Percentiles rank a stretch among this genome's conserved stretches.
Conservation (phyloP, 345 rosid genomes). For the Turnera subulata region DNA sequence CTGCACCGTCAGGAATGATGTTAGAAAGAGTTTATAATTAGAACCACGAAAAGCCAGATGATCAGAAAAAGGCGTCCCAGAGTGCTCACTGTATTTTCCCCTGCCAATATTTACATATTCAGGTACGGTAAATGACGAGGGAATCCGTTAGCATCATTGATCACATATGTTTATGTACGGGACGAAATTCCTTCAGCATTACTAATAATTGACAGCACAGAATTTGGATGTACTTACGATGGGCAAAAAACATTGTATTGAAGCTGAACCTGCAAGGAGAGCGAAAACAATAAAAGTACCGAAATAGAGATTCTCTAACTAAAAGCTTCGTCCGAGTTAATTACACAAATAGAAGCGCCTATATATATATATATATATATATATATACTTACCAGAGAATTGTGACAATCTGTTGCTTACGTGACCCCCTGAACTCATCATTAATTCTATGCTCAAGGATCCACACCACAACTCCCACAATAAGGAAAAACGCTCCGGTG, state of each 20-base stretch:
- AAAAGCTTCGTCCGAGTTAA: neutral
- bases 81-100: constrained; percentile 7
- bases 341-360: neutral
- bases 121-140: neutral
- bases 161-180: too few species aligned
- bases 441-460: constrained; percentile 86
- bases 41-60: constrained; percentile 18
- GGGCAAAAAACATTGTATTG: constrained; percentile 16
- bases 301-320: neutral
- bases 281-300: neutral
- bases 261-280: constrained; percentile 20
- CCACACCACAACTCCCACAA: constrained; percentile 80
- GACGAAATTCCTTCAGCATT: neutral
- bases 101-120: too few species aligned
- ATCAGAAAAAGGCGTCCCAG: constrained; percentile 16
- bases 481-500: constrained; percentile 62
- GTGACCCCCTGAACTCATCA: constrained; percentile 83
- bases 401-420: constrained; percentile 63
- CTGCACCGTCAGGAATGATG: constrained; percentile 20
- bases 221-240: constrained; percentile 8
- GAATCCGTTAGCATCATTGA: neutral
- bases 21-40: constrained; percentile 26
- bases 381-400: constrained; percentile 29
- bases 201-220: neutral
- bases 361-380: too few species aligned